Evolutionary conservation across 768 basidiomycete species (phyloP).

Genomic region (Auricularia cornea): DNA sequence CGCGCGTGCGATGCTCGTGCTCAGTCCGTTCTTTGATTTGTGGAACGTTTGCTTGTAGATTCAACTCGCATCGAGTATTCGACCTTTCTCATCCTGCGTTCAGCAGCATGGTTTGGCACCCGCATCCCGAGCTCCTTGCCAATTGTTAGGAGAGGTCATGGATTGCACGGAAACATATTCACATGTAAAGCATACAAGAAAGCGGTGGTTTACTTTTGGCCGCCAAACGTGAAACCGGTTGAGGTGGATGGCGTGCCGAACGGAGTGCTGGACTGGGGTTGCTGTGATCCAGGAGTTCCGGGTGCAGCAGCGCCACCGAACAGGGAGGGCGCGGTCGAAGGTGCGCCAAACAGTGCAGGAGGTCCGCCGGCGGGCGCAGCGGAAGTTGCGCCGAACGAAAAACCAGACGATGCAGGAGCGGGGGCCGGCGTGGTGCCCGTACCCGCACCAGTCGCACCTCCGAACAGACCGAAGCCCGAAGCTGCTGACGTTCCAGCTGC

Average conservation of each 20-base stretch:
- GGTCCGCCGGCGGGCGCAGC: not conserved
- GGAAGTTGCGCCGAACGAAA: not conserved
- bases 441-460: not conserved
- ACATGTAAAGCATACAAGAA: too few relatives aligned
- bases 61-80: too few relatives aligned
- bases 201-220: too few relatives aligned
- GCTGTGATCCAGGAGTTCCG: not conserved
- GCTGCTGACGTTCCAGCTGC: not conserved
- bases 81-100: too few relatives aligned
- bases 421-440: not conserved
- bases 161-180: too few relatives aligned
- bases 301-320: not conserved
- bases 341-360: not conserved
- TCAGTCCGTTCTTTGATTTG: too few relatives aligned
- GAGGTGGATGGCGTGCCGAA: not conserved
- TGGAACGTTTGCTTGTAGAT: too few relatives aligned
- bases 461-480: not conserved
- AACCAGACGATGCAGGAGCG: not conserved
- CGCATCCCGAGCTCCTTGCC: too few relatives aligned
- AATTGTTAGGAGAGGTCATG: too few relatives aligned
- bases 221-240: not conserved
- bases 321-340: not conserved
- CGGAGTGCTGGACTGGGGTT: not conserved
- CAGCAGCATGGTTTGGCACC: too few relatives aligned
- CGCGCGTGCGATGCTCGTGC: too few relatives aligned